Percentiles rank a stretch among this genome's conserved stretches.
These are phyloP conservation scores for Chrysoporthe cubensis DNA, from an alignment of 2,329 filamentous ascomycete genomes.

Conservation along the genomic window DNA sequence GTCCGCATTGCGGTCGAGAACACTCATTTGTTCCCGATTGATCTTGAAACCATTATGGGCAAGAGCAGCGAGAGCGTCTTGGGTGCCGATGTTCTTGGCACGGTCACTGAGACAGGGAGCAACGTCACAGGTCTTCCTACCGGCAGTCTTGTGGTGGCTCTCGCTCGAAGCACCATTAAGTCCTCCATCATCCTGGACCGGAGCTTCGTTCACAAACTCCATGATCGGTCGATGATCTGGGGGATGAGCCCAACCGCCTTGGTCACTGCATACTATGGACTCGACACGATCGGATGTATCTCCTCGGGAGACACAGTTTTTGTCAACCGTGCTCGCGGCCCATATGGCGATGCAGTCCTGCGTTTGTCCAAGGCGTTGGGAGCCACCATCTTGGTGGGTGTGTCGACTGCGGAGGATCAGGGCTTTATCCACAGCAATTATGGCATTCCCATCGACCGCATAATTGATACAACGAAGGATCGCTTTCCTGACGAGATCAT, in stretches of 20 bases:
- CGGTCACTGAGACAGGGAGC: constrained; percentile 41
- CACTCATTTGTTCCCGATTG: constrained; percentile 41
- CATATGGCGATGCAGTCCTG: constrained; percentile 49
- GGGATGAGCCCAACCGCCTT: constrained; percentile 44
- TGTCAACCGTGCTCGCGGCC: constrained; percentile 49
- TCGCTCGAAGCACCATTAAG: constrained; percentile 43
- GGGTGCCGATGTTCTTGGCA: constrained; percentile 48
- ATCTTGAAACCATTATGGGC: constrained; percentile 43
- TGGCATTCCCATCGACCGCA: constrained; percentile 41
- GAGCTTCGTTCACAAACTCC: constrained; percentile 39
- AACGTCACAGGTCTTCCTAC: constrained; percentile 37
- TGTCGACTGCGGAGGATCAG: constrained; percentile 42
- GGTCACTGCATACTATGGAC: constrained; percentile 47
- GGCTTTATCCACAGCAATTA: constrained; percentile 38
- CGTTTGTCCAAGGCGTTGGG: constrained; percentile 43
- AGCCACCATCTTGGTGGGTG: constrained; percentile 48
- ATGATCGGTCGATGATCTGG: constrained; percentile 32
- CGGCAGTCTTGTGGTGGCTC: constrained; percentile 48
- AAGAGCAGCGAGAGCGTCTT: constrained; percentile 37
- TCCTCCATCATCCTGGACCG: constrained; percentile 40
- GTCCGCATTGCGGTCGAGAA: constrained; percentile 46
- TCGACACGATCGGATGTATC: constrained; percentile 40
- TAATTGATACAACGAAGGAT: constrained; percentile 38
- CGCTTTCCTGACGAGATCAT: constrained; percentile 34
- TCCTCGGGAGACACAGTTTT: constrained; percentile 41